These are phyloP conservation scores for Pulveroboletus sp. DNA, from an alignment of 1,284 basidiomycete species.

Conservation along the genomic window DNA sequence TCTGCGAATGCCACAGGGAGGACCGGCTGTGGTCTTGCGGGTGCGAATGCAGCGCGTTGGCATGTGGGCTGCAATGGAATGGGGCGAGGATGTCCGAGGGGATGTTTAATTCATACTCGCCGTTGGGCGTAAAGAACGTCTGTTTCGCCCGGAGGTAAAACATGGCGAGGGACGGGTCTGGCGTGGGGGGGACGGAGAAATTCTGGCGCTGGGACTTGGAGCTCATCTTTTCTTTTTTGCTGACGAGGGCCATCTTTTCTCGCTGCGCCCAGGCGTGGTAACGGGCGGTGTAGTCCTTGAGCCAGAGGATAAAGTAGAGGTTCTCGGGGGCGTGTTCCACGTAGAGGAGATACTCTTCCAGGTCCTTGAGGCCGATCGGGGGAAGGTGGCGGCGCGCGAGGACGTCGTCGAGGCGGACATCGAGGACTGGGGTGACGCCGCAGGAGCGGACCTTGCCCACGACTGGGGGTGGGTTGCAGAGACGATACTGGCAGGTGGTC, in stretches of 20 bases:
- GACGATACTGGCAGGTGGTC: slow-evolving; percentile 45
- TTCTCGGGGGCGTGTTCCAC: slow-evolving; percentile 71
- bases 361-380: slow-evolving; percentile 75
- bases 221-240: slow-evolving; percentile 23
- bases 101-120: slow-evolving; percentile 69
- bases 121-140: slow-evolving; percentile 71
- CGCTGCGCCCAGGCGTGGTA: slow-evolving; percentile 58
- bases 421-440: slow-evolving; percentile 56
- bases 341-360: slow-evolving; percentile 78
- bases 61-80: slow-evolving; percentile 45
- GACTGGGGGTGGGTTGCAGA: slow-evolving; percentile 68
- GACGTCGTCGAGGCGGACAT: slow-evolving; percentile 67
- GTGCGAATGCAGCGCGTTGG: slow-evolving; percentile 34
- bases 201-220: slow-evolving; percentile 29
- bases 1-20: slow-evolving; percentile 32
- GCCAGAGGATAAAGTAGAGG: slow-evolving; percentile 76
- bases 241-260: slow-evolving; percentile 43
- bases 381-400: slow-evolving; percentile 70
- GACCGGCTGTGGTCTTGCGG: slow-evolving; percentile 23
- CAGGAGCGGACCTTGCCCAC: slow-evolving; percentile 66
- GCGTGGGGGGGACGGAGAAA: slow-evolving; percentile 40
- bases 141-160: slow-evolving; percentile 76
- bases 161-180: slow-evolving; percentile 59
- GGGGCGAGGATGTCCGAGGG: slow-evolving; percentile 64
- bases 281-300: slow-evolving; percentile 61